Conservation (phyloP, 2,329 filamentous ascomycete species). For the Bipolaris bicolor region DNA sequence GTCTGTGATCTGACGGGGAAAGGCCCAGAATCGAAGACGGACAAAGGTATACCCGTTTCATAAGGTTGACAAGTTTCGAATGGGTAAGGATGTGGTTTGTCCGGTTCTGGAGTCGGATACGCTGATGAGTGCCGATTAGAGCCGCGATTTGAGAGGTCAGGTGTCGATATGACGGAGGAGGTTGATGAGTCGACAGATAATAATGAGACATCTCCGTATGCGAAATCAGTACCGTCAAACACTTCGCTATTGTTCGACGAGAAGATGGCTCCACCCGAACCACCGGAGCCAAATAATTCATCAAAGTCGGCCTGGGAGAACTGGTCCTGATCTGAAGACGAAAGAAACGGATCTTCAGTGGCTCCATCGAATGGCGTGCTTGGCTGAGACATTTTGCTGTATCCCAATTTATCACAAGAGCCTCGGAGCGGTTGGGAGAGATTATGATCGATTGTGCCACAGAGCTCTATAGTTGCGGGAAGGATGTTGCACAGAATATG, state of each 20-base stretch:
- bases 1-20: conserved; percentile 13
- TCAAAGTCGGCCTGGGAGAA: conserved; percentile 19
- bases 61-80: conserved; percentile 20
- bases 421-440: not conserved
- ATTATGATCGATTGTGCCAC: conserved; percentile 9
- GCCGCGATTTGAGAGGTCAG: conserved; percentile 19
- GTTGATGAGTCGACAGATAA: conserved; percentile 8
- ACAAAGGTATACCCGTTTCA: conserved; percentile 2
- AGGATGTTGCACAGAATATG: conserved; percentile 30
- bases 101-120: conserved; percentile 21
- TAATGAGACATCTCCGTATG: conserved; percentile 1
- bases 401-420: conserved; percentile 1
- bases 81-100: conserved; percentile 26
- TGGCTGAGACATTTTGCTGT: conserved; percentile 30
- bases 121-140: conserved; percentile 10
- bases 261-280: conserved; percentile 6
- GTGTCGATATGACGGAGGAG: conserved; percentile 17
- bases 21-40: conserved; percentile 8
- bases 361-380: conserved; percentile 7
- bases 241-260: conserved; percentile 12
- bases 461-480: conserved; percentile 8
- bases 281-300: conserved; percentile 15
- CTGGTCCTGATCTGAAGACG: conserved; percentile 6
- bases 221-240: conserved; percentile 14
- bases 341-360: conserved; percentile 5